Evolutionary conservation across 1,139 yeast genomes (phyloP).

Genomic region (Pichia sp.): DNA sequence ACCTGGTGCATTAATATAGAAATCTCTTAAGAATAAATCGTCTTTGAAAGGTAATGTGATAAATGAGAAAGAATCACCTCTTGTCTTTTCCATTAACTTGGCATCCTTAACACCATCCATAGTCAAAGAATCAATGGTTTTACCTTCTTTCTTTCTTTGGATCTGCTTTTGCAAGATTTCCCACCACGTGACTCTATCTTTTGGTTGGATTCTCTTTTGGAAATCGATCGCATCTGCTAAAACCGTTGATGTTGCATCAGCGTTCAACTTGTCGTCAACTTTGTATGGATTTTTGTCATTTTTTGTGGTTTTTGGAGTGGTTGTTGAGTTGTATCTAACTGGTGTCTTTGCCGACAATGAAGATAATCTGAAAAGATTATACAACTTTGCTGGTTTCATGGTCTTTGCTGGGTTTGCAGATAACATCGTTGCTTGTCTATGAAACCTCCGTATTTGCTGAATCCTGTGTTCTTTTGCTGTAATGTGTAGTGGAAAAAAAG

Average conservation of each 20-base stretch:
- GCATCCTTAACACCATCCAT: slow-evolving; percentile 75
- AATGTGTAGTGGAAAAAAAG: too few species aligned
- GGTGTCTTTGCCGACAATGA: too few species aligned
- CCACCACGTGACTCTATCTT: slow-evolving; percentile 75
- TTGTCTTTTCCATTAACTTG: slow-evolving; percentile 67
- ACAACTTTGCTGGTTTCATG: too few species aligned
- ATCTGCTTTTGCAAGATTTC: slow-evolving; percentile 77
- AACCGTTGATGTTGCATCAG: slow-evolving; percentile 67
- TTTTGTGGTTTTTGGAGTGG: background rate
- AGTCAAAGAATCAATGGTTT: slow-evolving; percentile 64
- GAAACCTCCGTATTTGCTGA: too few species aligned
- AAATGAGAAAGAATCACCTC: slow-evolving; percentile 74
- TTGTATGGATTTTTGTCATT: slow-evolving; percentile 19
- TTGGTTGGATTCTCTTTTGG: slow-evolving; percentile 33
- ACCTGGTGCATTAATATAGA: slow-evolving; percentile 87
- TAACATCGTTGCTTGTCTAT: too few species aligned
- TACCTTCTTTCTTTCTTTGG: slow-evolving; percentile 67
- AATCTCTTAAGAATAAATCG: slow-evolving; percentile 79
- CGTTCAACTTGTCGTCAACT: slow-evolving; percentile 34
- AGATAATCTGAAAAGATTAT: too few species aligned
- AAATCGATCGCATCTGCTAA: slow-evolving; percentile 49
- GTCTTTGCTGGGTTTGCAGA: too few species aligned
- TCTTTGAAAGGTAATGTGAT: slow-evolving; percentile 79
- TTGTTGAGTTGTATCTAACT: slow-evolving; percentile 6
- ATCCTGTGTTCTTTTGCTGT: too few species aligned